Base-by-base conservation (phyloP, 2,329 filamentous ascomycete genomes). In the Conoideocrella luteorostrata region DNA sequence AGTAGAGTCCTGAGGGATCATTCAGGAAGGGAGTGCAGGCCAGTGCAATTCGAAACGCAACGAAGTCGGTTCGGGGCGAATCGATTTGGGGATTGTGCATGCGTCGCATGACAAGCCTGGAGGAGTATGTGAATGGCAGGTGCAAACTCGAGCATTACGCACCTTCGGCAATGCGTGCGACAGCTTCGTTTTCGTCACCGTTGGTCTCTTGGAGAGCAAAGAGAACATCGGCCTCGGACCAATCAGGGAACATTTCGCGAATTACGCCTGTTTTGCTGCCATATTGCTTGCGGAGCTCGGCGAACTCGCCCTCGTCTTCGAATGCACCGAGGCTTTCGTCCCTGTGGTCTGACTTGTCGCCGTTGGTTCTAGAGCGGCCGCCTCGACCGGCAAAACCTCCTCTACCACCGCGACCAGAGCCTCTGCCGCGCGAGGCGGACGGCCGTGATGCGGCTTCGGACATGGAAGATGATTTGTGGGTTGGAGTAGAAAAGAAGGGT, bases 141-240 rank as follows among this genome's bases (percentile, higher is more conserved):
- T 42, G 44, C 50, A 36, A 32, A 36, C 22, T 35, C 29, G 41
- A 63, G 63, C 49, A 29, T 17, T 38, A 48, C 48, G 35, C 73
- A 89, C 86, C 86, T 67, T 90, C 84, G 56, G 83, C 80, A 65
- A 93, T 91, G 66, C 82, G 82, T 58, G 85, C 82, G 61, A 87
- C 85, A 52, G 86, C 80, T 56, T 78, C 69, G 55, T 85, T 78
- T 58, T 88, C 74, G 66, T 93, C 86, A 57, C 86, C 87, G 57
- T 87, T 78, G 45, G 84, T 85, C 72, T 98, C 93, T 66, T 95
- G 82, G 47, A 98, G 76, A 50, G 90, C 90, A 64, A 93, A 93
- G 52, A 97, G 81, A 51, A 97, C 80, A 65, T 97, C 91, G 65
- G 90, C 88, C 60, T 95, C 88, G 56, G 89, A 91, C 93, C 91